These are phyloP conservation scores for Aspergillus fischeri DNA, from an alignment of 2,329 filamentous ascomycete genomes.

Conservation along the genomic window DNA sequence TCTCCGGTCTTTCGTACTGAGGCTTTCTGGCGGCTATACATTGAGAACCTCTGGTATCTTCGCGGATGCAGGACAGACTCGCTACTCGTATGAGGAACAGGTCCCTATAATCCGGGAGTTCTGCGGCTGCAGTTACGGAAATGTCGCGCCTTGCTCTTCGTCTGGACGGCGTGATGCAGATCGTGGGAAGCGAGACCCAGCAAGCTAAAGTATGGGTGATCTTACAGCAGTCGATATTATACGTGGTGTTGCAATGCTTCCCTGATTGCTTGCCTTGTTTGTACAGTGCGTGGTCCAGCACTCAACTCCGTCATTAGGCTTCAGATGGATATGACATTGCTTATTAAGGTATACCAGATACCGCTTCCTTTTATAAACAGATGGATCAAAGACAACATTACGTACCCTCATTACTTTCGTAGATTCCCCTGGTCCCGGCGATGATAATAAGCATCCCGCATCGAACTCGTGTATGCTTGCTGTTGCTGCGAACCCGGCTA, in stretches of 20 bases:
- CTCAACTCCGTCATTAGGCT: no score
- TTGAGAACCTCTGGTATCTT: neutral
- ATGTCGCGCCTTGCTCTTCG: neutral
- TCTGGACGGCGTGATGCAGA: neutral
- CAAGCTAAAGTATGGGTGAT: neutral
- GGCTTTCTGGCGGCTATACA: neutral
- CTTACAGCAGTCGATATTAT: neutral
- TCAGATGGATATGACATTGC: neutral
- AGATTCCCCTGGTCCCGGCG: neutral
- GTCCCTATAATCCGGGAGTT: neutral
- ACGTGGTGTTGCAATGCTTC: no score
- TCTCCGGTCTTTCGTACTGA: neutral
- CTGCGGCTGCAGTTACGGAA: neutral
- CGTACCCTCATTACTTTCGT: neutral
- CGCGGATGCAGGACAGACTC: neutral
- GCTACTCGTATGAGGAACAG: neutral
- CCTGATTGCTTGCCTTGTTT: no score
- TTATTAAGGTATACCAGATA: neutral
- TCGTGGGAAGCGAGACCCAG: neutral
- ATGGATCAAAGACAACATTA: neutral
- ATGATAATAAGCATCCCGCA: neutral
- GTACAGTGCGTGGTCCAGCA: no score
- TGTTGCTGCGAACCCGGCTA: neutral
- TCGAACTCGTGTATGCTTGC: neutral
- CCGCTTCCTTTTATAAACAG: neutral